Conservation (phyloP, 495 filamentous ascomycete genomes). For the Daldinia concentrica region DNA sequence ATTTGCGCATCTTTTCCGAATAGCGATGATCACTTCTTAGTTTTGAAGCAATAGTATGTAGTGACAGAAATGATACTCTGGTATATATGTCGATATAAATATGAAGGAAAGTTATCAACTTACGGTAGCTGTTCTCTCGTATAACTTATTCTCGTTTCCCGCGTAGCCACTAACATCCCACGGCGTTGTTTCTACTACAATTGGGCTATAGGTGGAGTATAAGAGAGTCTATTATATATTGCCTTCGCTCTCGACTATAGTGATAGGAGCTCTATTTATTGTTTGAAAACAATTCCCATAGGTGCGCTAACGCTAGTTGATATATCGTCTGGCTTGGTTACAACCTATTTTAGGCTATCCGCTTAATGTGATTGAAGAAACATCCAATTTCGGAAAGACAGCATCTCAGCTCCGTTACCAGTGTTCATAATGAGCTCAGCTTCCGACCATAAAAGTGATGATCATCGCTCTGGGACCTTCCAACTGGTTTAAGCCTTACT, state of each 20-base stretch:
- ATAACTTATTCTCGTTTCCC: background rate
- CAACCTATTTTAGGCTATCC: slow-evolving; percentile 36
- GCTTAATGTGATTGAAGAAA: slow-evolving; percentile 23
- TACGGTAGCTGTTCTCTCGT: background rate
- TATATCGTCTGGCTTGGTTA: slow-evolving; percentile 9
- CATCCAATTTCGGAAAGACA: slow-evolving; percentile 18
- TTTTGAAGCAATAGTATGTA: background rate
- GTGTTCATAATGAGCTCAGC: background rate
- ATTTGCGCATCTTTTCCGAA: background rate
- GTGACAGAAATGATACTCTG: background rate
- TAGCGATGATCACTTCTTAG: background rate
- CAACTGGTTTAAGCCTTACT: slow-evolving; percentile 3
- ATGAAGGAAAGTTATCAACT: background rate
- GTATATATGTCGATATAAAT: background rate
- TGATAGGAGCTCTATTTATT: background rate
- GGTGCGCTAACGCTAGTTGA: background rate
- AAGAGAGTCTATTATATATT: background rate
- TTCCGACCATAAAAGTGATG: slow-evolving; percentile 26
- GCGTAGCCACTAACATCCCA: background rate
- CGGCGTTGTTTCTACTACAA: background rate
- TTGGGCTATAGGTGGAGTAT: background rate
- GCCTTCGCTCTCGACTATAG: background rate
- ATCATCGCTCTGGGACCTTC: slow-evolving; percentile 12
- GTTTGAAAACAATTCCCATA: background rate
- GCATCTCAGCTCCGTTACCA: slow-evolving; percentile 13